Evolutionary conservation across 2,329 filamentous ascomycete genomes (phyloP), one percentile per base, ranked within the genome.

Genomic region (Arthrocladium fulminans): DNA sequence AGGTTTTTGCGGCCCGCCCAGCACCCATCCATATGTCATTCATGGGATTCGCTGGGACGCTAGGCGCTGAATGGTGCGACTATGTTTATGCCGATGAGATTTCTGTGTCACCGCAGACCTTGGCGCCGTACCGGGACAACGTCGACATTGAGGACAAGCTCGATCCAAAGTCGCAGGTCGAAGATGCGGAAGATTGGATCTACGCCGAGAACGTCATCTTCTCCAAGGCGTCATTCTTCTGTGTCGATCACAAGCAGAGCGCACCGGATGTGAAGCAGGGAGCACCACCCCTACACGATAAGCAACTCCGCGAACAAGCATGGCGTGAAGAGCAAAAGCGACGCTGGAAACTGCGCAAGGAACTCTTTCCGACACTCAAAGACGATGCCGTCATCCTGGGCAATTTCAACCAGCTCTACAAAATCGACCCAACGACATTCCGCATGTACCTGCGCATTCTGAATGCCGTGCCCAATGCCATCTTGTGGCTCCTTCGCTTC

Each of bases 11-110:
- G 19, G 92, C 92, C 19, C 81, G 94, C 22, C 88, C 92, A 13
- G 88, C 89, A 2, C 92, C 92, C 0, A 88, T 98, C 37, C 92
- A 98, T 57, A 98, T 98, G 92, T 95, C 92, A 0, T 98, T 98
- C 61, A 98, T 98, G 92, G 92, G 92, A 0, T 98, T 98, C 63
- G 92, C 92, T 0, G 92, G 92, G 8, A 96, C 90, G 0, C 72
- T 98, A 1, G 92, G 92, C 4, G 92, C 92, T 2, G 92, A 98
- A 63, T 98, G 92, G 92, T 98, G 92, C 59, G 92, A 98, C 64
- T 98, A 98, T 61, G 81, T 98, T 13, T 77, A 97, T 22, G 89
- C 92, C 2, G 92, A 98, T 61, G 75, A 84, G 44, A 90, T 84
- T 1, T 88, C 92, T 0, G 83, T 98, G 46, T 92, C 92, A 1